Evolutionary conservation across 768 basidiomycete species (phyloP), one percentile per base, ranked within the genome.

Genomic region (Calocybe gangraenosa): DNA sequence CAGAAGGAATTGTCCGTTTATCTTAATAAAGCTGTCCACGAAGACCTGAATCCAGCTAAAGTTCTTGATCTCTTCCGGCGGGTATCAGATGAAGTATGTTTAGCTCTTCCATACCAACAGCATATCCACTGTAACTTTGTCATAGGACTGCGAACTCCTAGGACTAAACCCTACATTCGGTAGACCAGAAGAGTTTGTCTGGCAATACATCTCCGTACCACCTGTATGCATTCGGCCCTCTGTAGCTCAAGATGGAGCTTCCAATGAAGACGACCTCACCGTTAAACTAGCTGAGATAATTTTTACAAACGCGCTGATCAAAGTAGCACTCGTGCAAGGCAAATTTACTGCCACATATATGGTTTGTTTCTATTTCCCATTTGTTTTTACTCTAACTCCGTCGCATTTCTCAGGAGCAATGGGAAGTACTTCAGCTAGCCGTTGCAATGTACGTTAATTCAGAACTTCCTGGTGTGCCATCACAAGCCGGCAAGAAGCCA

Each of bases 371-470:
- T 5, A 13, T 23, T 15, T 35, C 35, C 28, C 28, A 44, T 32
- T 33, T 32, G 23, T 6, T 31, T n/a, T 28, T 5, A 11, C 25
- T 17, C 21, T 33, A 35, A 38, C 6, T 34, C 32, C 6, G 31
- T 42, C 22, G 21, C n/a, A 19, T 31, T 32, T 50, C 23, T 31
- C 34, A 93, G 92, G 94, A 93, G 78, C 85, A 95, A 79, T 99
- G 96, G 96, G 96, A 98, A 56, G 92, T 95, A 53, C 74, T 99
- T 1, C 92, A 96, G 58, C 75, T 94, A 39, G 86, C 87, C 13
- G 91, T 98, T 19, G 96, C 96, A 0, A 87, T 98, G 79, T 99
- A 98, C 64, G 86, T 99, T 70, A 98, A 98, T 68, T 95, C 95
- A 2, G 94, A 97, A 61, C 73, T 92, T 10, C 96, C 96, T 11